Evolutionary conservation across 176 grass and related monocot species (phyloP).

Genomic region (Oryza rufipogon): DNA sequence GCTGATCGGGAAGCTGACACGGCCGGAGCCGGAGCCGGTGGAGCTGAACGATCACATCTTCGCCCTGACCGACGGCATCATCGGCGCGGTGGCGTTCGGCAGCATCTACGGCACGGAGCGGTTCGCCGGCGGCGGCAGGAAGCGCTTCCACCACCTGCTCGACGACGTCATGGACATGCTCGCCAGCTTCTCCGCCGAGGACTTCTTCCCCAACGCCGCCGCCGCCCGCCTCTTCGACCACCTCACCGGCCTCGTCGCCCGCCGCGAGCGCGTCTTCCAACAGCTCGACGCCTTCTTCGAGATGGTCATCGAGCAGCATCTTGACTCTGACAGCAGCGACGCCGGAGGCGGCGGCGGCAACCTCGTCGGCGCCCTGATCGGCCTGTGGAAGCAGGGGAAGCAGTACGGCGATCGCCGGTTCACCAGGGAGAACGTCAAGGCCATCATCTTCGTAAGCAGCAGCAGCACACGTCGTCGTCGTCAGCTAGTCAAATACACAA

Average conservation of each 20-base stretch:
- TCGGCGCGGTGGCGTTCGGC: constrained; percentile 48
- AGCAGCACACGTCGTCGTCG: too few relatives aligned
- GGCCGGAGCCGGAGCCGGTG: background rate
- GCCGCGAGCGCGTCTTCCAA: constrained; percentile 30
- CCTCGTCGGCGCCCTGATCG: constrained; percentile 40
- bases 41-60: constrained; percentile 26
- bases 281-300: constrained; percentile 46
- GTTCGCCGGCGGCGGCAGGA: constrained; percentile 6
- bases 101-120: constrained; percentile 39
- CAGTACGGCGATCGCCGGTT: background rate
- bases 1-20: background rate
- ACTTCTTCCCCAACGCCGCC: constrained; percentile 33
- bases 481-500: too few relatives aligned
- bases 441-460: constrained; percentile 27
- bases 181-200: constrained; percentile 39
- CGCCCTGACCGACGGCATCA: constrained; percentile 28
- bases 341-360: constrained; percentile 2
- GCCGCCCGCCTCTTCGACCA: constrained; percentile 3
- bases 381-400: background rate
- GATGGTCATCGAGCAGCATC: constrained; percentile 33
- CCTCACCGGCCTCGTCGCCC: constrained; percentile 16
- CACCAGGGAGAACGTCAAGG: constrained; percentile 47
- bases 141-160: constrained; percentile 31
- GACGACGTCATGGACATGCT: constrained; percentile 32
- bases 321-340: background rate